These are phyloP conservation scores for Boletus sensibilis DNA, from an alignment of 768 basidiomycete genomes.

Conservation along the genomic window DNA sequence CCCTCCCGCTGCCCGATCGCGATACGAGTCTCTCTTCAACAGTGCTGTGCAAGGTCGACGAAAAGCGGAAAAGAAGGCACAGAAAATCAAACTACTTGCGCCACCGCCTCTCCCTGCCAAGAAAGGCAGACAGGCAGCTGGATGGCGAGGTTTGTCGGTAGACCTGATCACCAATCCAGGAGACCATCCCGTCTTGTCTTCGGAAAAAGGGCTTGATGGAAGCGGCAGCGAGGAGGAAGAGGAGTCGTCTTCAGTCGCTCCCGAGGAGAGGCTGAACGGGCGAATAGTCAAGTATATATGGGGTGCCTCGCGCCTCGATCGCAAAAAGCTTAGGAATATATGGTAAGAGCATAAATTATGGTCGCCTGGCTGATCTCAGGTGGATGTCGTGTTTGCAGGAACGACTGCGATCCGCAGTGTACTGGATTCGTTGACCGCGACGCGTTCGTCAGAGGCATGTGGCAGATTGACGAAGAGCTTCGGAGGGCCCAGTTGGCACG, in stretches of 20 bases:
- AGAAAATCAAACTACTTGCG: constrained; percentile 28
- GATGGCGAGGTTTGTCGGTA: constrained; percentile 73
- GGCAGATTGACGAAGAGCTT: constrained; percentile 83
- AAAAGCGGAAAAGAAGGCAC: constrained; percentile 35
- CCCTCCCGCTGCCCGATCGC: constrained; percentile 57
- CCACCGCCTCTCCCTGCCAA: constrained; percentile 39
- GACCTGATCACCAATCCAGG: constrained; percentile 56
- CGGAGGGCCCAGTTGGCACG: constrained; percentile 51
- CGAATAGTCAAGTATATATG: constrained; percentile 59
- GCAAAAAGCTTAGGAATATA: constrained; percentile 53
- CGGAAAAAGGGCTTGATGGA: constrained; percentile 12
- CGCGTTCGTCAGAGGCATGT: constrained; percentile 75
- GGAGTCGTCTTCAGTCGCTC: constrained; percentile 25
- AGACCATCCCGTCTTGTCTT: constrained; percentile 24
- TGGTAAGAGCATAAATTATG: constrained; percentile 48
- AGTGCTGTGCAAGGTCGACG: constrained; percentile 55
- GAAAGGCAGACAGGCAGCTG: constrained; percentile 56
- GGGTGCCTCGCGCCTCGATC: constrained; percentile 57
- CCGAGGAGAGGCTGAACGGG: constrained; percentile 55
- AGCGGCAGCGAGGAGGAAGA: constrained; percentile 32
- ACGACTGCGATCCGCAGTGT: constrained; percentile 59
- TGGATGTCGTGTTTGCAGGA: constrained; percentile 42
- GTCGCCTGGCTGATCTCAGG: background rate
- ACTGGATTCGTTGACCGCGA: constrained; percentile 63
- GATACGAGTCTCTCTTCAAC: constrained; percentile 69